Conservation (phyloP, 179 eudicot species). For the Nepenthes alata region DNA sequence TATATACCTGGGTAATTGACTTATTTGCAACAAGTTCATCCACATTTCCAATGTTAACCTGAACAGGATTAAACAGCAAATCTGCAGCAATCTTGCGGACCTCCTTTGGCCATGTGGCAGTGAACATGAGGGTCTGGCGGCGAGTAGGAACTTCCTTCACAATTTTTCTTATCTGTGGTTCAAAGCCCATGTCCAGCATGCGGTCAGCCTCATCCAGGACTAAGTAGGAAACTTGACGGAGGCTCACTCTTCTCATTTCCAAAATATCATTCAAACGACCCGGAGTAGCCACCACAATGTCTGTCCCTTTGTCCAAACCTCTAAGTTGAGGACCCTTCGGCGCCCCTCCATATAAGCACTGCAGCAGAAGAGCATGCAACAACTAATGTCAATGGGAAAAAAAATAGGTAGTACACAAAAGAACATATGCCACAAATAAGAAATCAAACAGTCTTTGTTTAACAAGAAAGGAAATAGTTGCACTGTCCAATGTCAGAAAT, state of each 20-base stretch:
- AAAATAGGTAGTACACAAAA: background rate
- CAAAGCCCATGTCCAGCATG: slow-evolving; percentile 99
- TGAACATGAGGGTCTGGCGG: slow-evolving; percentile 93
- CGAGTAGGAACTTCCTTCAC: slow-evolving; percentile 80
- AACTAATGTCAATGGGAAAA: background rate
- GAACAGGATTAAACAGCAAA: slow-evolving; percentile 67
- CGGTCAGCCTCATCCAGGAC: slow-evolving; percentile 99
- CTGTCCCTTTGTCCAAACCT: slow-evolving; percentile 66
- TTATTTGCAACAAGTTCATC: slow-evolving; percentile 99
- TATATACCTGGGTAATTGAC: slow-evolving; percentile 78
- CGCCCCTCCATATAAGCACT: slow-evolving; percentile 99
- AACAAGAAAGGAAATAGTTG: too few relatives aligned
- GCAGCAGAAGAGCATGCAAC: slow-evolving; percentile 1
- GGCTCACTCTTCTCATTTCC: slow-evolving; percentile 66
- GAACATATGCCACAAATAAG: background rate
- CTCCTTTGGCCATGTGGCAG: slow-evolving; percentile 99
- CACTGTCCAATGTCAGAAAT: too few relatives aligned
- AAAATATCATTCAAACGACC: slow-evolving; percentile 96
- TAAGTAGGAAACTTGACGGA: slow-evolving; percentile 79
- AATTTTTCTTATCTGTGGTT: slow-evolving; percentile 92
- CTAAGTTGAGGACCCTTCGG: slow-evolving; percentile 88
- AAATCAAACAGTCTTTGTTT: too few relatives aligned
- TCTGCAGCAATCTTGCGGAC: slow-evolving; percentile 92
- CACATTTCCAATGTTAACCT: slow-evolving; percentile 88
- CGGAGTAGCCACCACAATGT: slow-evolving; percentile 96